Conservation (phyloP, 2,329 filamentous ascomycete genomes). For the Chlorencoelia australis region DNA sequence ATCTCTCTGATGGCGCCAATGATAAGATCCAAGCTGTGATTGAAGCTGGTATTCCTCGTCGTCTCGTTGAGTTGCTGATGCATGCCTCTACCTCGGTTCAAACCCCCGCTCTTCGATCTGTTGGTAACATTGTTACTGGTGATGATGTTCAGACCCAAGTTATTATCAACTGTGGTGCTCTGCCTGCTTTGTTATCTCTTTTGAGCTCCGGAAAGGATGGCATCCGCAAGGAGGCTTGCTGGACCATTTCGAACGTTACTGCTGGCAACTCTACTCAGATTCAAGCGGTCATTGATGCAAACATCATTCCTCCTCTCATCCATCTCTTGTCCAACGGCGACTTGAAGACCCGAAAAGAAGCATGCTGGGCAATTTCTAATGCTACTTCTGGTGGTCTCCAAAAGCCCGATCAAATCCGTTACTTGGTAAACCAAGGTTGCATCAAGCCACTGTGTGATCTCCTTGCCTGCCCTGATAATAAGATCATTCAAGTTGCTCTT, state of each 20-base stretch:
- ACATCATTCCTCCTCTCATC: slow-evolving; percentile 93
- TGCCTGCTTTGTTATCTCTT: slow-evolving; percentile 85
- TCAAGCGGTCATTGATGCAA: slow-evolving; percentile 90
- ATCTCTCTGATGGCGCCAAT: slow-evolving; percentile 94
- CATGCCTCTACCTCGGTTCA: slow-evolving; percentile 97
- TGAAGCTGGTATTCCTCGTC: slow-evolving; percentile 91
- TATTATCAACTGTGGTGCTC: slow-evolving; percentile 95
- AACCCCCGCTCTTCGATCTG: slow-evolving; percentile 90
- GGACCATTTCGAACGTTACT: slow-evolving; percentile 99
- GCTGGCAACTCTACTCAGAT: slow-evolving; percentile 97
- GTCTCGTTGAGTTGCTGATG: slow-evolving; percentile 94
- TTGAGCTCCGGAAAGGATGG: slow-evolving; percentile 97
- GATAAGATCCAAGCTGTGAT: slow-evolving; percentile 99
- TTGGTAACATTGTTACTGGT: slow-evolving; percentile 97
- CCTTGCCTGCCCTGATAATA: slow-evolving; percentile 93
- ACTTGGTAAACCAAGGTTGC: slow-evolving; percentile 85
- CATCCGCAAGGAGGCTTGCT: slow-evolving; percentile 98
- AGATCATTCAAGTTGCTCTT: slow-evolving; percentile 98
- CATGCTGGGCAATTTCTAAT: slow-evolving; percentile 99
- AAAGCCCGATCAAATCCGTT: slow-evolving; percentile 97
- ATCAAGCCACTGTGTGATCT: slow-evolving; percentile 97
- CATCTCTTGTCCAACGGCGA: slow-evolving; percentile 94
- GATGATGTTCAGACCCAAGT: slow-evolving; percentile 98
- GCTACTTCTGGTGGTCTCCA: slow-evolving; percentile 94
- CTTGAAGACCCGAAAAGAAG: slow-evolving; percentile 98